Conservation (phyloP, 208 protist genomes). For the Crithidia thermophila region DNA sequence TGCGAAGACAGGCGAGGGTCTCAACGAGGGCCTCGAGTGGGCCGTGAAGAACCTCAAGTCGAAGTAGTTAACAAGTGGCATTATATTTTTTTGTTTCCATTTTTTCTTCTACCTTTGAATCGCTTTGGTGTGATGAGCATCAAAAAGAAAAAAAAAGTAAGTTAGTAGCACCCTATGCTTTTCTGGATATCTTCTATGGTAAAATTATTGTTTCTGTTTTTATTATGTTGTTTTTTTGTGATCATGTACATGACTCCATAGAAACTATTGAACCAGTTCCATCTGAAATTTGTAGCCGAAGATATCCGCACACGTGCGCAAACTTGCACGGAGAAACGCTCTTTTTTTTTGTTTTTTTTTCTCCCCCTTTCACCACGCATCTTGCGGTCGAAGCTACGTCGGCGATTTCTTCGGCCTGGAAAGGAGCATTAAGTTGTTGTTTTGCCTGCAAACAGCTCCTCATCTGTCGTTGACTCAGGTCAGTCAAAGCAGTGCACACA, state of each 20-base stretch:
- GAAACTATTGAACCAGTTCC: background rate
- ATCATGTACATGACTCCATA: constrained; percentile 4
- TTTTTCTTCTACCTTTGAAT: constrained; percentile 10
- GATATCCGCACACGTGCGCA: background rate
- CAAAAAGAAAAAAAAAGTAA: constrained; percentile 13
- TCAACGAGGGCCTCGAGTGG: constrained; percentile 91
- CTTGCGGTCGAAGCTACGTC: too few species aligned
- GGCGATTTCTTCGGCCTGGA: too few species aligned
- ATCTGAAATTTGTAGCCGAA: too few species aligned
- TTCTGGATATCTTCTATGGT: constrained; percentile 4
- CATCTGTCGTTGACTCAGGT: too few species aligned
- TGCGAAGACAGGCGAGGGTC: constrained; percentile 89
- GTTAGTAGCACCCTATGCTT: background rate
- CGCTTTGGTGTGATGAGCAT: constrained; percentile 5
- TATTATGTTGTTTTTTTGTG: background rate
- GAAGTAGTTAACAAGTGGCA: constrained; percentile 6
- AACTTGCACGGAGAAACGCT: background rate
- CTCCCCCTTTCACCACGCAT: background rate
- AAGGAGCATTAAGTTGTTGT: too few species aligned
- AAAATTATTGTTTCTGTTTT: background rate
- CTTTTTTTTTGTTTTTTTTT: background rate
- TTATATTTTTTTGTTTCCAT: constrained; percentile 29
- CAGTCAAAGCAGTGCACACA: too few species aligned
- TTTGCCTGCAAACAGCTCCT: too few species aligned
- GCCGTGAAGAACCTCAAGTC: constrained; percentile 83